Base-by-base conservation (phyloP, 164 flowering plant species). In the Liquidambar formosana region DNA sequence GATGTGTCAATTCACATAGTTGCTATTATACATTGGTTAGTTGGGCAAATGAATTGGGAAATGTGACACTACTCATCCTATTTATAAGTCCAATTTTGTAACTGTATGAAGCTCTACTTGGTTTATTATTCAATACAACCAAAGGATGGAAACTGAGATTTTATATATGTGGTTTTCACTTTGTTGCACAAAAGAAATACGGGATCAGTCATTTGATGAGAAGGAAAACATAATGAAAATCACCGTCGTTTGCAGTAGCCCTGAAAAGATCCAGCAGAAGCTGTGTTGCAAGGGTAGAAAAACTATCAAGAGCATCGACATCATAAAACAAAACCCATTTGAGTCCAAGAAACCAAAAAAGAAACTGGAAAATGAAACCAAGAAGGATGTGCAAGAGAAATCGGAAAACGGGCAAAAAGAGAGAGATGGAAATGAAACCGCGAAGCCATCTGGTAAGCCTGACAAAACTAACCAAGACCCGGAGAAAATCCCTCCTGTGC, bases 131-230 rank as follows among this genome's bases (percentile, higher is more conserved):
- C n/a, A n/a, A n/a, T n/a, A n/a, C n/a, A n/a, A n/a, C n/a, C n/a
- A n/a, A n/a, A n/a, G n/a, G n/a, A n/a, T n/a, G n/a, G n/a, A n/a
- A n/a, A n/a, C n/a, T n/a, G n/a, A n/a, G n/a, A n/a, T n/a, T n/a
- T n/a, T n/a, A n/a, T n/a, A n/a, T n/a, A n/a, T n/a, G n/a, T n/a
- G n/a, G n/a, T n/a, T 59, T 56, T 49, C 48, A 18, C 53, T 64
- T 65, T 73, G 70, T 53, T 67, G 72, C 64, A 72, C 79, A 77
- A 77, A 38, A 89, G 93, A 86, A 84, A 87, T 91, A 15, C 79
- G 80, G 63, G 83, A 85, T 80, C 90, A 86, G 75, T 11, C 66
- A 1, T 86, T 58, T 67, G 87, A 88, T 49, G 83, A 82, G 69
- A 84, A 89, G 78, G 18, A 67, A 0, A 80, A 84, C 73, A 81